Evolutionary conservation across 306 rosid genomes (phyloP).

Genomic region (Quercus robur): DNA sequence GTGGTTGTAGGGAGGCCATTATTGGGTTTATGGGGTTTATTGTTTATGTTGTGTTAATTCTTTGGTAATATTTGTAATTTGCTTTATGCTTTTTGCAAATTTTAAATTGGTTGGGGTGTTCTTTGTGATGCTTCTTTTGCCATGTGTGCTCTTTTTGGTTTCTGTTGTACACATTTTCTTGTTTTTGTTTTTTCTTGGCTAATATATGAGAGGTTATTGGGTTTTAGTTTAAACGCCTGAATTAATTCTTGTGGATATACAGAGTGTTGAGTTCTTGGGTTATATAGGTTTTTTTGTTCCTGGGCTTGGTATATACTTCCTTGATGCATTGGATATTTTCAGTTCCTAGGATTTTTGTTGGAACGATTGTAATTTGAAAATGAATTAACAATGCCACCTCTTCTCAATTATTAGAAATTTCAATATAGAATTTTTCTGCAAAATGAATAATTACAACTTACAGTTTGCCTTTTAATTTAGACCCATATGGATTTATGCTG

Average conservation of each 20-base stretch:
- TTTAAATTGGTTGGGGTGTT: no score
- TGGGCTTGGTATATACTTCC: neutral
- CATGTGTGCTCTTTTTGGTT: neutral
- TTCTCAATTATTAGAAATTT: neutral
- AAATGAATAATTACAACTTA: no score
- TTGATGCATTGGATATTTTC: neutral
- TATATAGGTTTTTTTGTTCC: neutral
- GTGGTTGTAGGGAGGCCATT: no score
- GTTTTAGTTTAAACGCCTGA: neutral
- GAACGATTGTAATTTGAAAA: neutral
- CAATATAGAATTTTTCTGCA: neutral
- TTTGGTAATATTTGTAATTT: neutral
- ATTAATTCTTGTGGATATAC: neutral
- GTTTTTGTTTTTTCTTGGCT: no score
- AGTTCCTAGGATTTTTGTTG: neutral
- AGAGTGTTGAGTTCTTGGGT: neutral
- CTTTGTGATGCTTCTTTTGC: constrained; percentile 5
- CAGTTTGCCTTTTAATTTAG: no score
- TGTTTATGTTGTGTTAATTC: neutral
- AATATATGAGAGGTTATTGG: neutral
- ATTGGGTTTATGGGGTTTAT: neutral
- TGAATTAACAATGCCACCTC: neutral
- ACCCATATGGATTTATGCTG: no score
- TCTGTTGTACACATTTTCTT: constrained; percentile 10
- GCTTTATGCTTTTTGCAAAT: no score